Conservation (phyloP, 805 yeast species). For the Yamadazyma olivae region DNA sequence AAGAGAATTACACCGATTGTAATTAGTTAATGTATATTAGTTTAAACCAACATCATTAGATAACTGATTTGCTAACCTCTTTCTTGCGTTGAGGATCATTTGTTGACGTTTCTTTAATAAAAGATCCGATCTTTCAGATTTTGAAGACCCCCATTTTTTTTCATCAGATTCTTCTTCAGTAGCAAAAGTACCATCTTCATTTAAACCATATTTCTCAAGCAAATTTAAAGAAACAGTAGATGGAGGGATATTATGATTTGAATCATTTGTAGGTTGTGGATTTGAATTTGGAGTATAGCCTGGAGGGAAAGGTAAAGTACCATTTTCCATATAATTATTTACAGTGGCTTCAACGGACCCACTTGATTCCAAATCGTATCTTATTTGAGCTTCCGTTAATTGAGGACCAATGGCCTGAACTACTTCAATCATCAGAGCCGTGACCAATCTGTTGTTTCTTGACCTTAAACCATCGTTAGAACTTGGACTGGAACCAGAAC, state of each 20-base stretch:
- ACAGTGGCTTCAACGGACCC: slow-evolving; percentile 83
- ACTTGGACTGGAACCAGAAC: slow-evolving; percentile 8
- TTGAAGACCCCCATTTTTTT: slow-evolving; percentile 21
- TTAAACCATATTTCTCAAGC: slow-evolving; percentile 43
- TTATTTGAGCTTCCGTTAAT: slow-evolving; percentile 65
- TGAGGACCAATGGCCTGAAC: slow-evolving; percentile 82
- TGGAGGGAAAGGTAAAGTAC: slow-evolving; percentile 58
- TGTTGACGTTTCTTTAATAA: slow-evolving; percentile 32
- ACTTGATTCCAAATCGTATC: slow-evolving; percentile 66
- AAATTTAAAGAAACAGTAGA: slow-evolving; percentile 20
- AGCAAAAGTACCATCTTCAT: slow-evolving; percentile 20
- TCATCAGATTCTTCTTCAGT: slow-evolving; percentile 11
- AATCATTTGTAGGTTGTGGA: slow-evolving; percentile 2
- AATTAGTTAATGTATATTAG: slow-evolving; percentile 4
- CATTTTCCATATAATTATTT: slow-evolving; percentile 62
- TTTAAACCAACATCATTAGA: no score
- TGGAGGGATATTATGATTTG: slow-evolving; percentile 16
- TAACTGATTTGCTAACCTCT: slow-evolving; percentile 45
- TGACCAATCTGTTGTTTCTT: slow-evolving; percentile 43
- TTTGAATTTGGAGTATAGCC: slow-evolving; percentile 17
- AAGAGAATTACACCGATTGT: slow-evolving; percentile 21
- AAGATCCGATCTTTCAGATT: slow-evolving; percentile 17
- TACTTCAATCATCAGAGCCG: slow-evolving; percentile 75
- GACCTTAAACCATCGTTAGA: neutral
- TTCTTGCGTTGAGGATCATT: slow-evolving; percentile 41